Conservation (phyloP, 176 grass and related monocot species). For the Avena atlantica region DNA sequence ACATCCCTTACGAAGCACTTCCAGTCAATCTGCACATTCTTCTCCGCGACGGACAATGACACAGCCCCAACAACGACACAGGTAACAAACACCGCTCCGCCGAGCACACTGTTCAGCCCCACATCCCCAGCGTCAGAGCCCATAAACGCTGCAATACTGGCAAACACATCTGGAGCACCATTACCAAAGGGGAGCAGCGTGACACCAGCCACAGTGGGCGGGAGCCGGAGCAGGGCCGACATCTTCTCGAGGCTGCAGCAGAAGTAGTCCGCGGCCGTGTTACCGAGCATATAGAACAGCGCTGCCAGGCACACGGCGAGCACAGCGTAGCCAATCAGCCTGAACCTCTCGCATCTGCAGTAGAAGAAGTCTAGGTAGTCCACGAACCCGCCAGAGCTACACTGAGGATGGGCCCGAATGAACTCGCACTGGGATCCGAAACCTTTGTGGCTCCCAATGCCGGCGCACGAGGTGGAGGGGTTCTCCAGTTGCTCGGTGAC, state of each 20-base stretch:
- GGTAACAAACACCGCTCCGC: conserved; percentile 95
- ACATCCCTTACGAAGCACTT: conserved; percentile 93
- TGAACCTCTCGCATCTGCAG: conserved; percentile 74
- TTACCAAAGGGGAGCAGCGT: conserved; percentile 93
- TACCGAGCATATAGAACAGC: conserved; percentile 91
- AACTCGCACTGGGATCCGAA: conserved; percentile 80
- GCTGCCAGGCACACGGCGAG: conserved; percentile 73
- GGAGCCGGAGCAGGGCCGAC: conserved; percentile 72
- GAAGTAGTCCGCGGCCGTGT: conserved; percentile 96
- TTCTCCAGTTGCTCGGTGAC: conserved; percentile 47
- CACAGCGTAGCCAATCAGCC: conserved; percentile 65
- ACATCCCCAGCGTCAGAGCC: conserved; percentile 82
- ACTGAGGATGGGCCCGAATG: conserved; percentile 72
- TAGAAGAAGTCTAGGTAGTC: conserved; percentile 89
- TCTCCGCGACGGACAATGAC: conserved; percentile 75
- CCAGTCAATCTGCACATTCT: conserved; percentile 93
- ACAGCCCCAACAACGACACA: conserved; percentile 89
- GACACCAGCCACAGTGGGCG: conserved; percentile 86
- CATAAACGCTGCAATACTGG: conserved; percentile 90
- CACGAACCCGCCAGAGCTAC: conserved; percentile 78
- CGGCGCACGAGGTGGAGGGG: conserved; percentile 68
- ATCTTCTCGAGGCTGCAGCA: conserved; percentile 99
- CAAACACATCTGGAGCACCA: conserved; percentile 94
- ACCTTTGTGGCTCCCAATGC: conserved; percentile 66
- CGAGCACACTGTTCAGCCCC: conserved; percentile 90